Conservation (phyloP, 306 rosid genomes). For the Lathyrus oleraceus region DNA sequence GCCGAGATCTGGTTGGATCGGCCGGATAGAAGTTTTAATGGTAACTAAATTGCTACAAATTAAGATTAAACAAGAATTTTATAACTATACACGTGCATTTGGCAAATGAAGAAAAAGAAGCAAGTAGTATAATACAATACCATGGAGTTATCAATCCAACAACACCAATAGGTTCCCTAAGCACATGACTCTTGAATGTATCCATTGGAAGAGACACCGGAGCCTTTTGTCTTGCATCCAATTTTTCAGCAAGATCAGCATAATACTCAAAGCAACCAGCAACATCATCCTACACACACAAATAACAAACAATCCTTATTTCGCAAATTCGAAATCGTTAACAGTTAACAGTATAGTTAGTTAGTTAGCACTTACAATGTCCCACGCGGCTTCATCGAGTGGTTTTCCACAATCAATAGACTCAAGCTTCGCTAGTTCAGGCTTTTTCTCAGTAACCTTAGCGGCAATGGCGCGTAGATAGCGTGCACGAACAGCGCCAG, state of each 20-base stretch:
- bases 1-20: background rate
- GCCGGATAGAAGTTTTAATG: background rate
- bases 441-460: conserved; percentile 65
- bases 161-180: conserved; percentile 88
- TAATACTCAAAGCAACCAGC: conserved; percentile 96
- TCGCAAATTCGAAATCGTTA: background rate
- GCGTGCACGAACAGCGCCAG: conserved; percentile 81
- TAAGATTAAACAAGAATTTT: background rate
- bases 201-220: conserved; percentile 89
- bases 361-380: conserved; percentile 53
- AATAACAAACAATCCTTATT: background rate
- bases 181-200: conserved; percentile 66
- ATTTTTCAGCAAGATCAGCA: conserved; percentile 93
- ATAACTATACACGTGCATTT: background rate
- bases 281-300: conserved; percentile 74
- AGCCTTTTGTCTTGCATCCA: conserved; percentile 78
- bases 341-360: background rate
- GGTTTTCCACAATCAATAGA: conserved; percentile 87
- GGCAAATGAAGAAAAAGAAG: background rate
- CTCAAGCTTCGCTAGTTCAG: conserved; percentile 67
- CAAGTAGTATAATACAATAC: conserved; percentile 55
- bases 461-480: conserved; percentile 95
- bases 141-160: conserved; percentile 94
- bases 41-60: background rate
- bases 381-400: conserved; percentile 93